phyloP scores from a whole-genome alignment of 2,329 filamentous ascomycete species.

The Trichoderma sp. region DNA sequence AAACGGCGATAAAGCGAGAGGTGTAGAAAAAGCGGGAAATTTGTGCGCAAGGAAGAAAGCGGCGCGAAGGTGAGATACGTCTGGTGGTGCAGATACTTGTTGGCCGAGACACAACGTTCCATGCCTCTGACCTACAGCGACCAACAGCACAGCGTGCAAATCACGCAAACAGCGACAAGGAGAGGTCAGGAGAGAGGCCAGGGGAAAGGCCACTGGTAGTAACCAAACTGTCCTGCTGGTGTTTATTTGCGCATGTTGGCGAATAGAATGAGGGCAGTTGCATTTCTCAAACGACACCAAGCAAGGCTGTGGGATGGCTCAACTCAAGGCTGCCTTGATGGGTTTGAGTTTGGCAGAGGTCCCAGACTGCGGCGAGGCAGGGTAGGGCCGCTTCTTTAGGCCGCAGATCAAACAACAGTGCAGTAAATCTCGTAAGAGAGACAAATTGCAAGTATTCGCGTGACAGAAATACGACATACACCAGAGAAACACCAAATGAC shows the following conservation, averaged over 20 bases:
- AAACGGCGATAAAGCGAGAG: not conserved
- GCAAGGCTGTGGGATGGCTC: conserved; percentile 20
- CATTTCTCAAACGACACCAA: not conserved
- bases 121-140: not conserved
- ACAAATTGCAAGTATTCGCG: not conserved
- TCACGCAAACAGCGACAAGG: not conserved
- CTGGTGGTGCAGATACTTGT: not conserved
- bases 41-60: not conserved
- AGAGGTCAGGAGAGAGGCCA: not conserved
- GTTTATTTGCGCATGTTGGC: not conserved
- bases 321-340: conserved; percentile 17
- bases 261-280: not conserved
- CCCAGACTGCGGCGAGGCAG: conserved; percentile 4
- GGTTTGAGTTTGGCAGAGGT: not conserved
- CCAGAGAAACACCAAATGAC: not conserved
- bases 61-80: not conserved
- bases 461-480: not conserved
- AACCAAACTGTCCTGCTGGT: not conserved
- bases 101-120: not conserved
- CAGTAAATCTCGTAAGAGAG: not conserved
- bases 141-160: not conserved
- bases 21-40: not conserved
- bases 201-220: not conserved
- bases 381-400: not conserved
- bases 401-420: not conserved